Base-by-base conservation (phyloP, 2,329 filamentous ascomycete species). In the Colletotrichum cereale region DNA sequence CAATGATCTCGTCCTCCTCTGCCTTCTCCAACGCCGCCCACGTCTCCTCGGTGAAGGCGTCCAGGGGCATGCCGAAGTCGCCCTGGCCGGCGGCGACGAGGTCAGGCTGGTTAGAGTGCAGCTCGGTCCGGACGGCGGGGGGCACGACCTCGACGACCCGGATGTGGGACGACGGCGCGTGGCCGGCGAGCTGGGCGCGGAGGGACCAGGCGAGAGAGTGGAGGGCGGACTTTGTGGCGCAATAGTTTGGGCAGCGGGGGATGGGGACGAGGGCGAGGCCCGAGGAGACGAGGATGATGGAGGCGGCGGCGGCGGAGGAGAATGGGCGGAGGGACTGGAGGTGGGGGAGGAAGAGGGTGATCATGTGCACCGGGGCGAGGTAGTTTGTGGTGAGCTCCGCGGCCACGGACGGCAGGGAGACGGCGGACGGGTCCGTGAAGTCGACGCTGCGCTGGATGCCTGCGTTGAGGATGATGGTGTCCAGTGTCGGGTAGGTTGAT, bases 401-500 rank as follows among this genome's bases (percentile, higher is more conserved):
- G 61, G 83, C 76, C 52, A 87, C 81, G 1, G 75, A 62, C 0
- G 73, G 56, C 0, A 88, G 78, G 71, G 74, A 66, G 47, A 83
- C 77, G 21, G 72, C 60, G 3, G 61, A 47, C 3, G 87, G 85
- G 24, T 81, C 77, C 7, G 82, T 79, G 75, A 89, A 85, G 77
- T 87, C 79, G 52, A 87, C 78, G 0, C 75, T 76, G 36, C 81
- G 80, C 76, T 91, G 88, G 40, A 88, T 82, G 11, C 88, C 88
- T 0, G 88, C 85, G 76, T 90, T 90, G 62, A 91, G 79, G 66
- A 91, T 78, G 34, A 91, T 76, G 74, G 84, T 85, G 78, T 90
- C 88, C 36, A 91, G 83, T 36, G 84, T 79, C 0, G 88, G 86
- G 75, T 87, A 82, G 52, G 67, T 68, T 6, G 74, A 60, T 6